Evolutionary conservation across 371 early-diverging fungal species (phyloP), one percentile per base, ranked within the genome.

Genomic region (Synchytrium microbalum): DNA sequence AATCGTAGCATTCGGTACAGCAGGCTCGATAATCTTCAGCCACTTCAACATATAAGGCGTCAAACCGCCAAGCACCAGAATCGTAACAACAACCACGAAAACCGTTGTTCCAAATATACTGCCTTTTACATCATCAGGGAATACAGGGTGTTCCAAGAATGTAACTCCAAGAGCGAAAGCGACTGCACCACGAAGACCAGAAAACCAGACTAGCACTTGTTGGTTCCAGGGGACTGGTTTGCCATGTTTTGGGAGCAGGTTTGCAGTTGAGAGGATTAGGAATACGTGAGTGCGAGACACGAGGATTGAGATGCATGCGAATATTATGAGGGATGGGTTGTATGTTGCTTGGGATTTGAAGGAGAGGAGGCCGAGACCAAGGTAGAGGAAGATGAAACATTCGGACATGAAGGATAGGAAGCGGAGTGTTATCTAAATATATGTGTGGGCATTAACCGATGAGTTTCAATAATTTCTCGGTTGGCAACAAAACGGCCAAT

Each of bases 151-250:
- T 51, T 80, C 80, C 25, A 78, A 69, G 71, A 79, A 77, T 16
- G 74, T 75, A n/a, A 80, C 80, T n/a, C 73, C 76, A n/a, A 80
- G 69, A 1, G 80, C 80, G 61, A 80, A 80, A 0, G 80, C 80
- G n/a, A 80, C 80, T 29, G 80, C 80, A 19, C 80, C 80, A 32
- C 80, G 76, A 3, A 80, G 68, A 3, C 78, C 80, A 54, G 77
- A 75, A 64, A 76, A 80, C 80, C 80, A 80, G 61, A 80, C 76
- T 32, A 80, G 69, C 8, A 70, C 60, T 66, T 75, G 76, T 28
- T 80, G 80, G 61, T 76, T 76, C 58, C 71, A 67, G 0, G 80
- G 80, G 32, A 80, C 68, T 0, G 63, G 62, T 38, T 54, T 58
- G 26, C 61, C 64, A 31, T 33, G 26, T 5, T 23, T 26, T 66